A percentile compares a stretch with the other conserved stretches of the same genome.
Conservation (phyloP, 2,329 filamentous ascomycete genomes). For the Fusarium secorum region DNA sequence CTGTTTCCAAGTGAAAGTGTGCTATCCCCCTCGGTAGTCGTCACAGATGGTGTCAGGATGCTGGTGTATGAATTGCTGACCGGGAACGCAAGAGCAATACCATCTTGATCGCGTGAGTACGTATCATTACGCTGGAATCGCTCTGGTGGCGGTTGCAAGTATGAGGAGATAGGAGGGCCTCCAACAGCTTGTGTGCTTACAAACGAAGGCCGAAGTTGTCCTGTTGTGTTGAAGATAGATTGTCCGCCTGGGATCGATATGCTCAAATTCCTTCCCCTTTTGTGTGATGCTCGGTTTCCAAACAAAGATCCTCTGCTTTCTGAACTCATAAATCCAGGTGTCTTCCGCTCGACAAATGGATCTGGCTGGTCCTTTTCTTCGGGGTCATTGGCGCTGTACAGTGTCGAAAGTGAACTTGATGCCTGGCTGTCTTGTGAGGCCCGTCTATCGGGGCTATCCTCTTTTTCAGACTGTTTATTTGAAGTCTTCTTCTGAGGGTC, state of each 20-base stretch:
- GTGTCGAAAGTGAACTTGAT: conserved; percentile 63
- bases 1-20: conserved; percentile 6
- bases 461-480: conserved; percentile 4
- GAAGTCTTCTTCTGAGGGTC: not conserved
- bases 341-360: conserved; percentile 44
- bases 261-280: conserved; percentile 36
- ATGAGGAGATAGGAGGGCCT: conserved; percentile 26
- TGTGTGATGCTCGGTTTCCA: conserved; percentile 27
- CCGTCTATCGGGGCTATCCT: conserved; percentile 36
- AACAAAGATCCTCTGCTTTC: conserved; percentile 28
- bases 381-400: conserved; percentile 63
- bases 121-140: conserved; percentile 15
- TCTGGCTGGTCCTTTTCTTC: conserved; percentile 48
- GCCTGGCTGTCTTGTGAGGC: conserved; percentile 53
- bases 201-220: conserved; percentile 33
- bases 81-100: conserved; percentile 33
- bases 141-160: conserved; percentile 30
- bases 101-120: conserved; percentile 20
- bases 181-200: conserved; percentile 39
- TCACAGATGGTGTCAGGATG: conserved; percentile 39
- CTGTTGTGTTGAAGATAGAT: conserved; percentile 8
- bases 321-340: not conserved
- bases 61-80: conserved; percentile 38
- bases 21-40: conserved; percentile 32
- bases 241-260: conserved; percentile 22